Percentiles rank a stretch among this genome's conserved stretches.
Conservation (phyloP, 1,284 basidiomycete genomes). For the Malassezia dermatis region DNA sequence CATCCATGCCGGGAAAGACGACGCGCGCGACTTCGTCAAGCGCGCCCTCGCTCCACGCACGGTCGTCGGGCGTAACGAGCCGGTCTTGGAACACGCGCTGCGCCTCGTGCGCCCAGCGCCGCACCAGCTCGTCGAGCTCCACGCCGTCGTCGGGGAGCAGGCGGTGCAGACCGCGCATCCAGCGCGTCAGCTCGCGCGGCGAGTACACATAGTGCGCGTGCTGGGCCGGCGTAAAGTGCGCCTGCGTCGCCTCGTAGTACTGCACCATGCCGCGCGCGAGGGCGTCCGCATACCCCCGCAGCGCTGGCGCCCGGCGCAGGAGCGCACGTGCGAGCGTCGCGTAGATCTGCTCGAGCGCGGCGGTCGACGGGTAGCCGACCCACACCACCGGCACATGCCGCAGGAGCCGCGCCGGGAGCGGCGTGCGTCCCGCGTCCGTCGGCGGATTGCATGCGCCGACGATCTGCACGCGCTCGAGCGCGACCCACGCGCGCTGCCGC, state of each 20-base stretch:
- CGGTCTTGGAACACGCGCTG: slow-evolving; percentile 95
- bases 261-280: slow-evolving; percentile 95
- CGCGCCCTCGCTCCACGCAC: slow-evolving; percentile 78
- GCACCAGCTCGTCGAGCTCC: slow-evolving; percentile 82
- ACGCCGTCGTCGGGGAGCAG: slow-evolving; percentile 85
- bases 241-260: slow-evolving; percentile 88
- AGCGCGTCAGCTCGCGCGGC: slow-evolving; percentile 95
- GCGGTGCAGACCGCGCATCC: slow-evolving; percentile 95
- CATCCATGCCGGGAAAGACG: slow-evolving; percentile 85
- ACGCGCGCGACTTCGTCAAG: slow-evolving; percentile 74
- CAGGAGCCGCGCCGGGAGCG: slow-evolving; percentile 88
- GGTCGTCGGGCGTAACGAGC: slow-evolving; percentile 56
- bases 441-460: slow-evolving; percentile 99
- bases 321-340: slow-evolving; percentile 95
- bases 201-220: slow-evolving; percentile 99
- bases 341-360: slow-evolving; percentile 96
- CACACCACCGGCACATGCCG: slow-evolving; percentile 97
- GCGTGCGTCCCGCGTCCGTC: slow-evolving; percentile 99
- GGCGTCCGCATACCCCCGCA: slow-evolving; percentile 84
- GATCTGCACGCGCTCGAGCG: slow-evolving; percentile 93
- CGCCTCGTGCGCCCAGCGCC: slow-evolving; percentile 97
- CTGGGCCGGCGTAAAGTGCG: slow-evolving; percentile 82
- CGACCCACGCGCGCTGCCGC: slow-evolving; percentile 97
- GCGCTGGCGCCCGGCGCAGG: slow-evolving; percentile 86
- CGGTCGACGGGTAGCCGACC: slow-evolving; percentile 97